Conservation (phyloP, 768 basidiomycete genomes). For the Rhodotorula diobovata region DNA sequence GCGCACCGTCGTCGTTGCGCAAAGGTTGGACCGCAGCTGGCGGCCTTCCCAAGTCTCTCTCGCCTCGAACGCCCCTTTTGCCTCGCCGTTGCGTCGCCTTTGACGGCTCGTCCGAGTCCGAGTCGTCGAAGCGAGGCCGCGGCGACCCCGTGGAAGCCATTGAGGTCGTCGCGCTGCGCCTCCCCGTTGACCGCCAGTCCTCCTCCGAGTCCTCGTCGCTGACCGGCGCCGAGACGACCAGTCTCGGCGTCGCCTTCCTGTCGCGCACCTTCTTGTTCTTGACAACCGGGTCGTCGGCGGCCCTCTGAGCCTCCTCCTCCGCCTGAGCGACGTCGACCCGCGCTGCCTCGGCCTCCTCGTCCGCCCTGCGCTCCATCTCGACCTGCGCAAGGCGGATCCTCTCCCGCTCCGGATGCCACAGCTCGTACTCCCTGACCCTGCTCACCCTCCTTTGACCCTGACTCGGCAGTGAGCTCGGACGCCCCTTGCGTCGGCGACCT, state of each 20-base stretch:
- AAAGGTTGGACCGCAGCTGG: background rate
- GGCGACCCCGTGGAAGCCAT: constrained; percentile 4
- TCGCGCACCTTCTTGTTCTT: background rate
- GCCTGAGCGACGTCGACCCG: background rate
- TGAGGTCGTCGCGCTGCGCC: background rate
- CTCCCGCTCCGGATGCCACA: constrained; percentile 16
- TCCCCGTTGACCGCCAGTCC: background rate
- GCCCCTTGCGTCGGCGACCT: too few relatives aligned
- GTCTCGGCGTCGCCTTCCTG: constrained; percentile 1
- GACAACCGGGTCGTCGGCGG: background rate
- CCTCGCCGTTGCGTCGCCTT: background rate
- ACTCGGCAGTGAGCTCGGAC: background rate
- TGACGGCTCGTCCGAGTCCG: too few relatives aligned
- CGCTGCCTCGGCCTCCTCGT: constrained; percentile 16
- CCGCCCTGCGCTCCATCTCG: constrained; percentile 22
- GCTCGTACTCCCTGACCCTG: constrained; percentile 18
- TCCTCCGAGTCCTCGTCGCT: background rate
- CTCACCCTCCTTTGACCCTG: background rate
- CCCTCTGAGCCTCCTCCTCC: background rate
- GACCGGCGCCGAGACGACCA: background rate
- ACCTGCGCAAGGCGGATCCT: constrained; percentile 25
- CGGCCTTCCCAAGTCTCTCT: background rate
- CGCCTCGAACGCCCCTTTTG: background rate
- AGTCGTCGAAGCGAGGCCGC: background rate
- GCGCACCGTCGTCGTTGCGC: too few relatives aligned